Percentiles rank a stretch among this genome's conserved stretches.
phyloP scores from a whole-genome alignment of 2,329 filamentous ascomycete genomes.

The Phialophora verrucosa region DNA sequence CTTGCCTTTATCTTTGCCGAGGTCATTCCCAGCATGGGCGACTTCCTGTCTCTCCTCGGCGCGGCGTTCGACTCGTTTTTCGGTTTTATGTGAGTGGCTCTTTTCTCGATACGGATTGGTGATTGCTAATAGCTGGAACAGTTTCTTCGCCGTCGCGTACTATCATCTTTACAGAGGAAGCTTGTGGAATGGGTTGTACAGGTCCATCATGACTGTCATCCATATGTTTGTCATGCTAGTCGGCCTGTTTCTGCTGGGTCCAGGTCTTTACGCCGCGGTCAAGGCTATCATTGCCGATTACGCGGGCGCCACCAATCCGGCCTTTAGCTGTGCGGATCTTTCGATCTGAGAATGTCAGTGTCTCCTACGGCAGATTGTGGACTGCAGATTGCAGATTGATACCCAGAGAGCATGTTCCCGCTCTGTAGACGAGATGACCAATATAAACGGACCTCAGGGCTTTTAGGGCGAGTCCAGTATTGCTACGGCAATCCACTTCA shows the following conservation, averaged over 20 bases:
- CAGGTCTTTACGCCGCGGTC: conserved; percentile 59
- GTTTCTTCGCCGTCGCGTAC: conserved; percentile 57
- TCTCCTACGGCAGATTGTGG: neutral
- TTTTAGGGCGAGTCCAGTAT: neutral
- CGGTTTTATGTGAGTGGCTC: conserved; percentile 50
- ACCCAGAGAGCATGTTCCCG: neutral
- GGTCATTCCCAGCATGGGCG: conserved; percentile 57
- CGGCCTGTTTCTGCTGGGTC: conserved; percentile 58
- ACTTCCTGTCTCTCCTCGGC: conserved; percentile 56
- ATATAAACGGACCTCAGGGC: neutral
- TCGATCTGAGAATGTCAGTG: conserved; percentile 45
- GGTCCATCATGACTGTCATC: conserved; percentile 52
- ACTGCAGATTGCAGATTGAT: neutral
- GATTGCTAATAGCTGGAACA: neutral
- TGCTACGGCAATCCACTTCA: neutral
- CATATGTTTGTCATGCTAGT: conserved; percentile 54
- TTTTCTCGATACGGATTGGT: too few relatives aligned
- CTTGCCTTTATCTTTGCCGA: conserved; percentile 55
- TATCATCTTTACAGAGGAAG: conserved; percentile 52
- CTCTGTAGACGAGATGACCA: neutral
- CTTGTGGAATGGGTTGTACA: conserved; percentile 46
- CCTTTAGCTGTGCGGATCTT: conserved; percentile 58
- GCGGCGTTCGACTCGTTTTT: conserved; percentile 59
- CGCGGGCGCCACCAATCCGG: conserved; percentile 50
- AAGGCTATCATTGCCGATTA: conserved; percentile 61